These are phyloP conservation scores for Sporothrix brasiliensis DNA, from an alignment of 2,329 filamentous ascomycete species.

Conservation along the genomic window DNA sequence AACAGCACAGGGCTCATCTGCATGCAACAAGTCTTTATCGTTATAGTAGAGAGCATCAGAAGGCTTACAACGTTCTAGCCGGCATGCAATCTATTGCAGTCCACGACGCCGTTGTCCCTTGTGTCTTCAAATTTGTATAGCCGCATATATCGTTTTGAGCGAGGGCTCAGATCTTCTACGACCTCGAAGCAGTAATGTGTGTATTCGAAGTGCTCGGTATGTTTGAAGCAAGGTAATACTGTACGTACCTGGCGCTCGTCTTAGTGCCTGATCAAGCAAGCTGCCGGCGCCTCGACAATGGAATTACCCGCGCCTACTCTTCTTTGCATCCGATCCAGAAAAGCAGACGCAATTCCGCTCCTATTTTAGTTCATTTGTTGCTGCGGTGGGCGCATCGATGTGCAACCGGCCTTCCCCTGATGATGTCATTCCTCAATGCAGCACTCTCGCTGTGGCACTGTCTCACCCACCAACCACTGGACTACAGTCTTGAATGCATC, in stretches of 20 bases:
- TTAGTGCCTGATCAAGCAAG: background rate
- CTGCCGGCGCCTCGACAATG: background rate
- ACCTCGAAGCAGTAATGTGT: background rate
- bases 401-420: background rate
- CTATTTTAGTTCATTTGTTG: no score
- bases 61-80: background rate
- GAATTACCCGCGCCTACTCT: no score
- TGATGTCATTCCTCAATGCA: conserved; percentile 23
- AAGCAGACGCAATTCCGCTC: no score
- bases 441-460: background rate
- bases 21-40: background rate
- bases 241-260: conserved; percentile 8
- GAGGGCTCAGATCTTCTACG: background rate
- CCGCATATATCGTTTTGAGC: background rate
- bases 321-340: no score
- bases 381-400: no score
- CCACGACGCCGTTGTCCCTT: conserved; percentile 6
- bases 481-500: background rate
- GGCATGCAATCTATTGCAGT: background rate
- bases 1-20: conserved; percentile 4
- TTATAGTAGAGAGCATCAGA: background rate
- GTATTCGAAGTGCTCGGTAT: background rate
- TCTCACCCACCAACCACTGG: conserved; percentile 11
- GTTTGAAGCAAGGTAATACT: background rate
- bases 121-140: background rate